Evolutionary conservation across 306 rosid species (phyloP), one percentile per base, ranked within the genome.

Genomic region (Rosa persica): DNA sequence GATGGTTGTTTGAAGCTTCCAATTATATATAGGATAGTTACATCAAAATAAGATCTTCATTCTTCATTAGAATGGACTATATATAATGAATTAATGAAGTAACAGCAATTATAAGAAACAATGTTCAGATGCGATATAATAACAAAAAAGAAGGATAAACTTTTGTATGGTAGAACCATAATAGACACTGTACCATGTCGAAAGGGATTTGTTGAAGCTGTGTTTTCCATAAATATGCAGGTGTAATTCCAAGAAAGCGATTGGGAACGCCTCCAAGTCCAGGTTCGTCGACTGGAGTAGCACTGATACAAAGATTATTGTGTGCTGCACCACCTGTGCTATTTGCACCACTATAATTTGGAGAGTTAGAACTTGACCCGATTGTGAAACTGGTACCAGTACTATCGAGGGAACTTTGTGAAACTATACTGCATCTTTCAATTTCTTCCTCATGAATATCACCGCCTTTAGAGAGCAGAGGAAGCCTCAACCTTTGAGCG

Each of bases 401-500:
- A 83, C 99, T 90, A 72, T 93, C 96, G 52, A 86, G 84, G 70
- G 97, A 96, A 75, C 89, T 88, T 76, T 87, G 90, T 34, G 96
- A 89, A 74, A 83, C 68, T 75, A 84, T 81, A 76, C 93, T 90
- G 81, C 88, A 72, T 70, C 87, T 93, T 82, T 95, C 96, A 78
- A 95, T 95, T 65, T 93, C 98, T 43, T 95, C 98, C 82, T 88
- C 91, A 2, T 85, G 90, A 77, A 93, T 80, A 85, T 93, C 97
- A 69, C 96, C 99, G 75, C 93, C 98, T 86, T 93, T 95, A 68
- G 99, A 87, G 66, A 93, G 86, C 67, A 91, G 90, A 83, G 98
- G 99, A 67, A 95, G 87, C 81, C 97, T 93, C 86, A 90, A 87
- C 84, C 91, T 86, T 76, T 95, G 99, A 82, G 94, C 92, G 27